Evolutionary conservation across 257 asterid species (phyloP), one percentile per base, ranked within the genome.

Genomic region (Asclepias syriaca): DNA sequence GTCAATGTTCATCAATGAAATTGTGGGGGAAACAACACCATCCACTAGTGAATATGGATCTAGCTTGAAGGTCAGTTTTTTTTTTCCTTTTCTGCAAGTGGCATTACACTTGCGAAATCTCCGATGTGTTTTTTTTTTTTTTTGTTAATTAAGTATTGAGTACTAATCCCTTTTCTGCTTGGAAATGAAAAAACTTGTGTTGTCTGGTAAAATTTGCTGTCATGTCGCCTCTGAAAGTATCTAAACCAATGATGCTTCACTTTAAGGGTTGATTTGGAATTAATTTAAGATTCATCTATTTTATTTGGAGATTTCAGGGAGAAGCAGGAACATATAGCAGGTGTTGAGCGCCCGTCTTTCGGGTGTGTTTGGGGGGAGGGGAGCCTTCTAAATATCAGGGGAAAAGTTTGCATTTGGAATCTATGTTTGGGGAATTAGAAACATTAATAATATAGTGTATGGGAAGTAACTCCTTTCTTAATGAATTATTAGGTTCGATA

Each of bases 31-130:
- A 79, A 65, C 85, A 51, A 82, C 89, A 16, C 81, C 93, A 54
- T 83, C 89, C 71, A 77, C 85, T 76, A 89, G 94, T 80, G 98
- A 87, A 77, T 88, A 87, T 74, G 97, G 87, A 74, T 83, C 93
- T 57, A 85, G 90, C 82, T 71, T 72, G 69, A 84, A 86, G 90
- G 96, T 93, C 56, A 81, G 89, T 82, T 8, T 72, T 21, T 8
- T 72, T 21, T 54, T 61, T 71, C 4, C 37, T 32, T 39, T 57
- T 43, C 9, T 65, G 53, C 27, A 8, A 43, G 51, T 65, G 13
- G 53, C 29, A 43, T 39, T 43, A 65, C 43, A 19, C 8, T 10
- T 0, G 9, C 22, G 53, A 39, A 27, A 43, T 40, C 11, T 43
- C 11, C 6, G 48, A 8, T 43, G 48, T 43, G n/a, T 49, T 49